Base-by-base conservation (phyloP, 1,284 basidiomycete genomes). In the Cystobasidium sp. region DNA sequence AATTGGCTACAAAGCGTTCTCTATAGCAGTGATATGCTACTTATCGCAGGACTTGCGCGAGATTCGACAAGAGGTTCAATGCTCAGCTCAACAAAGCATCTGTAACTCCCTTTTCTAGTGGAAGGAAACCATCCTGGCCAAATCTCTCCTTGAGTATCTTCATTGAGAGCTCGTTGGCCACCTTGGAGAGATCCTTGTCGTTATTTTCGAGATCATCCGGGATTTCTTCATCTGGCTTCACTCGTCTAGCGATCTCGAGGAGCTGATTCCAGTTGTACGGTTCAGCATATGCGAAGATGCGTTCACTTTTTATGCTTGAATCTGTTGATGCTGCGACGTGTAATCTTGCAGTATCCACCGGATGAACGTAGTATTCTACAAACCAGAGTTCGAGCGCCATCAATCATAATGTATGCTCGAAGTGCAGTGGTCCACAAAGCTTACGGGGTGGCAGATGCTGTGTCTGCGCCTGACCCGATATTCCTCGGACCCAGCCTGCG, bases 261-360 rank as follows among this genome's bases (percentile, higher is more conserved):
- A 76, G 56, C 7, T 73, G 43, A 39, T 68, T 74, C 76, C 76
- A 76, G 41, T 47, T 65, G 37, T n/a, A 65, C 0, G 76, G 44
- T 39, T 73, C 67, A 0, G 76, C 37, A 31, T 58, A 62, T 20
- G 76, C 69, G 39, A 75, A 56, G 6, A 76, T 64, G n/a, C 76
- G 74, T 20, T 61, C 49, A 37, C n/a, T 18, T 8, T 53, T 51
- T 47, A 74, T 46, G 20, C 61, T 63, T 12, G 66, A 59, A 22
- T 70, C 59, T 14, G 68, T 64, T 37, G 75, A 65, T 10, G 70
- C 70, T 31, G 41, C 74, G n/a, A 68, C 61, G 59, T 77, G 76
- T 3, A 77, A 51, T 22, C 41, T 51, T 1, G 70, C 76, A 1
- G 71, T 58, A 53, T 77, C 76, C 12, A 18, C n/a, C n/a, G 59